Base-by-base conservation (phyloP, 2,329 filamentous ascomycete species). In the Colletotrichum costaricense region DNA sequence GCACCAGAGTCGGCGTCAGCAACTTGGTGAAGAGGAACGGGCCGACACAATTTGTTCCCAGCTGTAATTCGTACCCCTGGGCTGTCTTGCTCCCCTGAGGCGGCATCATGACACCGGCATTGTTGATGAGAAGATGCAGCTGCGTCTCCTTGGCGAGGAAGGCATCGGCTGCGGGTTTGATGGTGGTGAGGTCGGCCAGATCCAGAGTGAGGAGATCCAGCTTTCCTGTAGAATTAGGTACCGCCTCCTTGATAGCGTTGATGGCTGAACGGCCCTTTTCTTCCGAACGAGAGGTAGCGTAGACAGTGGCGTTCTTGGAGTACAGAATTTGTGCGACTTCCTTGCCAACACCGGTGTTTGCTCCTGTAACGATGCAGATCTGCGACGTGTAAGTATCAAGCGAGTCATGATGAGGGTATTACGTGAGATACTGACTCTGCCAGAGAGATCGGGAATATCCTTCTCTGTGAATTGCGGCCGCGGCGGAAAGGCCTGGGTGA, bases 291-390 rank as follows among this genome's bases (percentile, higher is more conserved):
- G 85, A 85, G 5, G 88, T 88, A 30, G 90, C 78, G 78, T 90
- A 91, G n/a, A 91, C 86, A 1, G 82, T 89, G 46, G 83, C 88
- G 67, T 89, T 87, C 46, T 83, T 84, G 14, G 81, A 78, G 78
- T 91, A 91, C 12, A 92, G 82, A 3, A 91, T 84, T 52, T 84
- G 84, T 38, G 82, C 82, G 24, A 91, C 82, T 75, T 90, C 86
- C 54, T 85, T 84, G 11, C 89, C 89, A 7, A 90, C 82, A 82
- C 82, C 82, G 0, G 81, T 80, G 75, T 84, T 83, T 67, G 80
- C 79, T 49, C 82, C 82, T 1, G 82, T 91, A 19, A 91, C 85
- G 72, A 91, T 84, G 80, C 84, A 86, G 42, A 89, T 86, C 81
- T 82, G 56, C 12, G 55, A 46, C 16, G 30, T n/a, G 33, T 73